Evolutionary conservation across 495 filamentous ascomycete species (phyloP), one percentile per base, ranked within the genome.

Genomic region (Umbilicaria muhlenbergii): DNA sequence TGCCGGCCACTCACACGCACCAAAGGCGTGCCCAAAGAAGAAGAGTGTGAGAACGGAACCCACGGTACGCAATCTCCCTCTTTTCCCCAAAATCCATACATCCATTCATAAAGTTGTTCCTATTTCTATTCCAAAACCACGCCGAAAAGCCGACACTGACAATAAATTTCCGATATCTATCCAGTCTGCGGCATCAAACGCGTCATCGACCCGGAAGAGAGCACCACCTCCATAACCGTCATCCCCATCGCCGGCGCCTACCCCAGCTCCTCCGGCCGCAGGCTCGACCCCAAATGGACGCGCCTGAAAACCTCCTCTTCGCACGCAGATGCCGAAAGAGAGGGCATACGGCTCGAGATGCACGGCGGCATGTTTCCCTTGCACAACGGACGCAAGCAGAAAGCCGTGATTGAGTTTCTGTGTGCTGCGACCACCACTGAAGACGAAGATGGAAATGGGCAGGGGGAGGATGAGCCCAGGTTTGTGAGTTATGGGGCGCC

Each of bases 111-210:
- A n/a, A n/a, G n/a, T n/a, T n/a, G n/a, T n/a, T n/a, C n/a, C n/a
- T n/a, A n/a, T n/a, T n/a, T n/a, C n/a, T n/a, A n/a, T n/a, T n/a
- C n/a, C n/a, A n/a, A n/a, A n/a, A n/a, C n/a, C n/a, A n/a, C n/a
- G n/a, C n/a, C n/a, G n/a, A n/a, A n/a, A n/a, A n/a, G n/a, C n/a
- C n/a, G n/a, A n/a, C n/a, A n/a, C n/a, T n/a, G n/a, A n/a, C n/a
- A n/a, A n/a, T n/a, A n/a, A n/a, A n/a, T n/a, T n/a, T n/a, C n/a
- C n/a, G n/a, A n/a, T n/a, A n/a, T n/a, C n/a, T n/a, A n/a, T n/a
- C n/a, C 40, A 87, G 86, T 89, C n/a, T 95, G 89, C 63, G 87
- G 69, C 14, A 83, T 93, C 55, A 64, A 77, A 41, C 68, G 67
- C 21, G 48, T 70, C 28, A 70, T 67, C 39, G 61, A 62, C 31